Percentiles rank a stretch among this genome's conserved stretches.
phyloP scores from a whole-genome alignment of 1,284 basidiomycete species.

The Ustilago nuda region DNA sequence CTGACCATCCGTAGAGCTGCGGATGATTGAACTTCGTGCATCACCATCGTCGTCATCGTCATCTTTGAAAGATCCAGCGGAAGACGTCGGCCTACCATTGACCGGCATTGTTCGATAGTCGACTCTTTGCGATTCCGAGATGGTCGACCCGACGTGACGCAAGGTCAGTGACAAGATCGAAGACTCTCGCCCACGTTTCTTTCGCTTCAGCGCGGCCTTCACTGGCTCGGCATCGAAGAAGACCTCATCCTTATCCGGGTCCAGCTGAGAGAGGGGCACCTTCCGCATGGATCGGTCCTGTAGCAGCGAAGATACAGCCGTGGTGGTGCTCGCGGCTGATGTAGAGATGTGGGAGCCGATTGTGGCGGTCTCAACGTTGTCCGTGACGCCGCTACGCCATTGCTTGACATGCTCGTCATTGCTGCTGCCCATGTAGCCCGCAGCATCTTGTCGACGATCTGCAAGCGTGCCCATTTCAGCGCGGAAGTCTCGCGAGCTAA shows the following conservation, averaged over 20 bases:
- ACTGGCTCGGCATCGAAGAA: slow-evolving; percentile 61
- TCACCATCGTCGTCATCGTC: slow-evolving; percentile 9
- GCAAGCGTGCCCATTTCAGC: slow-evolving; percentile 40
- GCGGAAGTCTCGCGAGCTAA: slow-evolving; percentile 60
- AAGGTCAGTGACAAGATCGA: slow-evolving; percentile 60
- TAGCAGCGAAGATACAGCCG: slow-evolving; percentile 31
- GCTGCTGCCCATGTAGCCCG: slow-evolving; percentile 42
- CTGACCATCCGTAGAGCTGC: slow-evolving; percentile 19
- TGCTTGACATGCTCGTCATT: slow-evolving; percentile 49
- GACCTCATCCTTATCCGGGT: slow-evolving; percentile 58
- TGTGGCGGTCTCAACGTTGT: slow-evolving; percentile 14
- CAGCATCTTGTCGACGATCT: slow-evolving; percentile 27
- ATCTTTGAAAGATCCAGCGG: slow-evolving; percentile 26
- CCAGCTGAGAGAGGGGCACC: slow-evolving; percentile 44
- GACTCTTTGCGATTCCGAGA: slow-evolving; percentile 40
- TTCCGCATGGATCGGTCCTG: slow-evolving; percentile 38
- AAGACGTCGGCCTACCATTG: slow-evolving; percentile 18
- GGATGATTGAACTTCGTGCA: slow-evolving; percentile 11
- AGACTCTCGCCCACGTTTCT: slow-evolving; percentile 56
- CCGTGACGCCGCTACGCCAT: slow-evolving; percentile 50
- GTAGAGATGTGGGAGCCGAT: slow-evolving; percentile 42
- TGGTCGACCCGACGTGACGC: slow-evolving; percentile 54
- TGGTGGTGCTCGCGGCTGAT: slow-evolving; percentile 25
- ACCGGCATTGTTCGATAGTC: slow-evolving; percentile 27
- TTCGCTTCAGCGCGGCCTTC: slow-evolving; percentile 53